Percentiles rank a stretch among this genome's conserved stretches.
Evolutionary conservation across 768 basidiomycete genomes (phyloP).

Genomic region (Trametes punicea): DNA sequence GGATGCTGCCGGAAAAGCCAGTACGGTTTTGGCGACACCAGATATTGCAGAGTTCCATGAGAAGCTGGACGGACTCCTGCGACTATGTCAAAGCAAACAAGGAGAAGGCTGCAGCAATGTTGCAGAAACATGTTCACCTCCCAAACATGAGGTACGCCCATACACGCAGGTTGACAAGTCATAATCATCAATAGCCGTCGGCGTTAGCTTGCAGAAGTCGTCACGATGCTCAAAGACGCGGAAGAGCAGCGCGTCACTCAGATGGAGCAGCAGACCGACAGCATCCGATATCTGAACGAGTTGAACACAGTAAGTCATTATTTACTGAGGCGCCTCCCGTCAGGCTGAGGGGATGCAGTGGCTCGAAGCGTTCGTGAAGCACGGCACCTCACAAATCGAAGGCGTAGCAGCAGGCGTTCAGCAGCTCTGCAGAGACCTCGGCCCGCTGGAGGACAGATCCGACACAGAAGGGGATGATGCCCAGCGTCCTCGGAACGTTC

Average conservation of each 20-base stretch:
- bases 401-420: constrained; percentile 57
- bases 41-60: constrained; percentile 32
- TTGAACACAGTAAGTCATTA: constrained; percentile 55
- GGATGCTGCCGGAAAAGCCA: neutral
- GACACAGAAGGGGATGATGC: constrained; percentile 22
- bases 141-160: neutral
- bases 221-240: constrained; percentile 46
- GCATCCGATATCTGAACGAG: constrained; percentile 74
- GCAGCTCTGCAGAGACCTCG: constrained; percentile 54
- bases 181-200: neutral
- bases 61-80: constrained; percentile 39
- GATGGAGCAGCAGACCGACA: constrained; percentile 68
- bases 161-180: neutral
- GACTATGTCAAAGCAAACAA: constrained; percentile 15
- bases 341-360: constrained; percentile 44
- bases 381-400: constrained; percentile 71
- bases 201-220: constrained; percentile 41
- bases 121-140: too few relatives aligned
- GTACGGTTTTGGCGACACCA: constrained; percentile 1
- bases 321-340: neutral
- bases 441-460: constrained; percentile 26
- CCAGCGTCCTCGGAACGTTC: constrained; percentile 26
- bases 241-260: constrained; percentile 46
- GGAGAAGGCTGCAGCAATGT: neutral
- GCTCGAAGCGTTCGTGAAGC: constrained; percentile 80